Evolutionary conservation across 331 rosid genomes (phyloP), one percentile per base, ranked within the genome.

Genomic region (Quercus lobata): DNA sequence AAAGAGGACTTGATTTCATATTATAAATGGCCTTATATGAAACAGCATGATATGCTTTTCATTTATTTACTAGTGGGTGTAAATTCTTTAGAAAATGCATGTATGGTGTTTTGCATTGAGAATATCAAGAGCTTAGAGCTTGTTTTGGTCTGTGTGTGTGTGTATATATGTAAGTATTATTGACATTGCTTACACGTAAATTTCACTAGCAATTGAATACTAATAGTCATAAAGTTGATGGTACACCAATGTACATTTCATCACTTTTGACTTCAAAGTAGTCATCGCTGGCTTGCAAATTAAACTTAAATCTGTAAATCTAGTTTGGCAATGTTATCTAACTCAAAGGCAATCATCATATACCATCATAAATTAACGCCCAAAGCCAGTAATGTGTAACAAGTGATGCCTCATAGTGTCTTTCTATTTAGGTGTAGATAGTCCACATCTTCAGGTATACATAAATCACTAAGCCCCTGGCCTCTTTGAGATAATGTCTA

Each of bases 1-100:
- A 88, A 72, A 89, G 86, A 79, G 83, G 77, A 68, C 82, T 80
- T 56, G 84, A 79, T 58, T 84, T 87, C 22, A 80, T 85, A 75
- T 81, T 89, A 57, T 86, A 72, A 80, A 46, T 25, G 21, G 41
- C 10, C 19, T 19, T 25, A 29, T 32, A 29, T 32, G 49, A 4
- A 65, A 32, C 21, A 4, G 6, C 14, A 18, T 49, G 18, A 35
- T 0, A 18, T 44, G 78, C 65, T 60, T 55, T 69, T 69, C 34
- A 30, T 32, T 54, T 29, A 16, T 30, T 32, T 6, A 65, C 24
- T 10, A 65, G 71, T 21, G 22, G 44, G 46, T 29, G 46, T 5
- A 7, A 44, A 44, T 44, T 44, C 52, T 44, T 44, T 44, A 44
- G 14, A 41, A 44, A 44, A 44, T 8, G 11, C 11, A 44, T 2